These are phyloP conservation scores for Penicillium ucsense DNA, from an alignment of 495 filamentous ascomycete species.

Conservation along the genomic window DNA sequence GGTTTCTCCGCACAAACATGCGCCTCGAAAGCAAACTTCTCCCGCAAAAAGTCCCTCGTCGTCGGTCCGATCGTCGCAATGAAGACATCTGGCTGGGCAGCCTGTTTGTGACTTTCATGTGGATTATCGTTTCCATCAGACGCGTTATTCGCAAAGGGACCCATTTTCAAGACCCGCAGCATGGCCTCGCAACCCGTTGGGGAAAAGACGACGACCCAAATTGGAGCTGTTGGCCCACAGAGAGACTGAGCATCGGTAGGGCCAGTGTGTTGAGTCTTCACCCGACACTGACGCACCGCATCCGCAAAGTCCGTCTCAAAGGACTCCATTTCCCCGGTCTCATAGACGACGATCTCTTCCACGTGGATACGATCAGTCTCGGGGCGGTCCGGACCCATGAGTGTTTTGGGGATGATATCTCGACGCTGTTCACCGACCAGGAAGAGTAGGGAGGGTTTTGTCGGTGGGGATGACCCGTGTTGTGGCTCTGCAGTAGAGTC, in stretches of 20 bases:
- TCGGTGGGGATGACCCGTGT: conserved; percentile 4
- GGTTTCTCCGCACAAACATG: conserved; percentile 78
- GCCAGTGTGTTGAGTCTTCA: too few species aligned
- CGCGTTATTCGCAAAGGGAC: conserved; percentile 4
- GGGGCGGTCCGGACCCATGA: conserved; percentile 45
- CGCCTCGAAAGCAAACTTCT: conserved; percentile 58
- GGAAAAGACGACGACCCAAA: conserved; percentile 93
- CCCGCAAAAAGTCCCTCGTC: conserved; percentile 63
- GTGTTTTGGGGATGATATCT: conserved; percentile 75
- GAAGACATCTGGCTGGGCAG: conserved; percentile 30
- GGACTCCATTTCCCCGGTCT: conserved; percentile 65
- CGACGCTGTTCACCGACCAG: conserved; percentile 77
- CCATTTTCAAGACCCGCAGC: conserved; percentile 50
- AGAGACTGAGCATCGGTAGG: too few species aligned
- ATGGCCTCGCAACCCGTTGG: conserved; percentile 79
- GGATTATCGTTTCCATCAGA: conserved; percentile 4
- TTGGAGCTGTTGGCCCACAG: conserved; percentile 2
- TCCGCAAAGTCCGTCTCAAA: conserved; percentile 58
- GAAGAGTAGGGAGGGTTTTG: conserved; percentile 62
- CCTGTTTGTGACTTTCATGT: neutral
- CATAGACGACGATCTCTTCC: conserved; percentile 74
- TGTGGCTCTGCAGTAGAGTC: neutral
- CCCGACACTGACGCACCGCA: conserved; percentile 6
- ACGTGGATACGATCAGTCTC: conserved; percentile 44
- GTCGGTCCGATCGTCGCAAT: conserved; percentile 92